Base-by-base conservation (phyloP, 306 rosid species). In the Cucurbita ficifolia region DNA sequence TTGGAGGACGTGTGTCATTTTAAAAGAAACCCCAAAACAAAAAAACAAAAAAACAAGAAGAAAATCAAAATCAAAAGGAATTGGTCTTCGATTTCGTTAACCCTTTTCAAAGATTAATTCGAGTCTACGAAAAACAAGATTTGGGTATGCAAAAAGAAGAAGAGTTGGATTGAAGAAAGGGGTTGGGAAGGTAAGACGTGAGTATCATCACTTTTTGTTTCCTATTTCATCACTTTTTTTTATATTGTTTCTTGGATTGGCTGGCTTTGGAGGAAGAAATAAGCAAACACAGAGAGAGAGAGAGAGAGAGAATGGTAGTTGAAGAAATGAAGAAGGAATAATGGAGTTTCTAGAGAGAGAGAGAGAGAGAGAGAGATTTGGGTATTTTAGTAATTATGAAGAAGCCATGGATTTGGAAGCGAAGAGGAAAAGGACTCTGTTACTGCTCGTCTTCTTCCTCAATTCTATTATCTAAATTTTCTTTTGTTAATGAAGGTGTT, bases 111-210 rank as follows among this genome's bases (percentile, higher is more conserved):
- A 56, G 75, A 67, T 55, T 49, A 42, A 60, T 59, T 45, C 10
- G 63, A 64, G 81, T 72, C 69, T 73, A 42, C 64, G 77, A 60
- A 86, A 83, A 76, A 55, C 72, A 76, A 77, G 72, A 67, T 79
- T 80, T 76, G 83, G 83, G 76, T 24, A 70, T 70, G 82, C 81
- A 77, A 76, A 79, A 76, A 51, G 78, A 87, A 85, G 87, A 75
- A 76, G 94, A 89, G 92, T 92, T 86, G 88, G 83, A 75, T 88
- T 87, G 81, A 92, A 88, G 98, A 78, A 90, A 88, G 79, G 88
- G 75, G 35, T 77, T 75, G 50, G 87, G 84, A 82, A 72, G 96
- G 86, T 88, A 77, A 80, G 83, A 89, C 85, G 90, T 83, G 85
- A 77, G 72, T 56, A 75, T 90, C 96, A 87, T 83, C 77, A 81